phyloP scores from a whole-genome alignment of 305 asterid species.

The Fraxinus ornus region DNA sequence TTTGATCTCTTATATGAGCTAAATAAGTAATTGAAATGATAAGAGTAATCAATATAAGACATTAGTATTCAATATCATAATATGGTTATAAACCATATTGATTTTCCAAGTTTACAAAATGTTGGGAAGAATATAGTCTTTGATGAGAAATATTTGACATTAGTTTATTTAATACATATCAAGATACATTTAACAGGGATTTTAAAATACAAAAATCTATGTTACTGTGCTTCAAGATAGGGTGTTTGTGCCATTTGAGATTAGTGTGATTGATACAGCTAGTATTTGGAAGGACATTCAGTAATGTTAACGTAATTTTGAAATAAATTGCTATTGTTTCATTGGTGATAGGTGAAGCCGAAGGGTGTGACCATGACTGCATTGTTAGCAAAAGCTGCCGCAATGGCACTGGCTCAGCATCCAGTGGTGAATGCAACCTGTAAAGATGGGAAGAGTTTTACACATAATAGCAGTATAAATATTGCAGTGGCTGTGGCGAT shows the following conservation, averaged over 20 bases:
- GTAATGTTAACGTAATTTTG: neutral
- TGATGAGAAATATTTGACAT: neutral
- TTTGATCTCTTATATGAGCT: neutral
- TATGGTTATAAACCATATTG: neutral
- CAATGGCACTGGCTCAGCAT: conserved; percentile 89
- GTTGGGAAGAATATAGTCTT: neutral
- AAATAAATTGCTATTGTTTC: neutral
- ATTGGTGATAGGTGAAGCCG: conserved; percentile 45
- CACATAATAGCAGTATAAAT: conserved; percentile 70
- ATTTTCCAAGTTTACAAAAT: neutral
- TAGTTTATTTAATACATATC: neutral
- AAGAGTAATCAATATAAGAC: neutral
- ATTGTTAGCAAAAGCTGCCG: conserved; percentile 87
- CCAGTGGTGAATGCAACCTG: conserved; percentile 94
- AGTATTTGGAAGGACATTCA: neutral
- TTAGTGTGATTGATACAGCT: neutral
- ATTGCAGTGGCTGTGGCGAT: conserved; percentile 97
- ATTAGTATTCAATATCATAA: neutral
- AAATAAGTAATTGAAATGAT: neutral
- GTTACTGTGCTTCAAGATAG: neutral
- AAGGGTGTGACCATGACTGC: conserved; percentile 98
- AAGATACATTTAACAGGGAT: neutral
- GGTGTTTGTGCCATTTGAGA: neutral
- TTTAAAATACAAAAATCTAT: neutral
- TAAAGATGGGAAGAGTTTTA: conserved; percentile 89